phyloP scores from a whole-genome alignment of 352 stramenopile genomes.

The Pythium apleroticum region DNA sequence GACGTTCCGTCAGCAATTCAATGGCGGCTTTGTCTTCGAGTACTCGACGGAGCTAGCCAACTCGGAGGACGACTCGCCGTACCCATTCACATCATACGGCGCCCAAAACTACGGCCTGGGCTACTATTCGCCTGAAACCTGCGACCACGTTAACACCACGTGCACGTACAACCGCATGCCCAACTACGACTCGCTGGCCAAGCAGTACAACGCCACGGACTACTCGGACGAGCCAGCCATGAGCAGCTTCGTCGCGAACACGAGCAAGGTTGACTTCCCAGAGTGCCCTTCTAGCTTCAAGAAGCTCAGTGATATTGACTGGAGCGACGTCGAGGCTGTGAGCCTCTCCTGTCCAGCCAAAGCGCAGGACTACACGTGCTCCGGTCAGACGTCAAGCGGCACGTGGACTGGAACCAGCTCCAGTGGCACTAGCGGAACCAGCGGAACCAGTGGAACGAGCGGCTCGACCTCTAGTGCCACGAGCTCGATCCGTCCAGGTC shows the following conservation, averaged over 20 bases:
- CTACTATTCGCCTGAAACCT: constrained; percentile 76
- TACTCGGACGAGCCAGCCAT: constrained; percentile 34
- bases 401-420: constrained; percentile 33
- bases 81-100: constrained; percentile 74
- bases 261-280: constrained; percentile 14
- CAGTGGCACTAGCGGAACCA: not conserved
- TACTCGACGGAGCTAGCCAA: constrained; percentile 81
- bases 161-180: constrained; percentile 80
- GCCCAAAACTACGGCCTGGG: constrained; percentile 86
- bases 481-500: not conserved
- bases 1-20: constrained; percentile 54
- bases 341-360: constrained; percentile 10
- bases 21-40: constrained; percentile 78
- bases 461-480: constrained; percentile 1
- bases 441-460: not conserved
- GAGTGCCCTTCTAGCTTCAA: constrained; percentile 14
- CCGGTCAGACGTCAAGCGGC: constrained; percentile 41
- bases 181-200: constrained; percentile 69
- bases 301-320: constrained; percentile 15
- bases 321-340: constrained; percentile 14
- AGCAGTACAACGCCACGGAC: constrained; percentile 48
- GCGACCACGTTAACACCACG: constrained; percentile 48
- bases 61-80: constrained; percentile 46
- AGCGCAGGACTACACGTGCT: constrained; percentile 33
- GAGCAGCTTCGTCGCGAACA: constrained; percentile 33